A percentile compares a stretch with the other conserved stretches of the same genome.
phyloP scores from a whole-genome alignment of 2,329 filamentous ascomycete genomes.

The Beauveria medogensis region DNA sequence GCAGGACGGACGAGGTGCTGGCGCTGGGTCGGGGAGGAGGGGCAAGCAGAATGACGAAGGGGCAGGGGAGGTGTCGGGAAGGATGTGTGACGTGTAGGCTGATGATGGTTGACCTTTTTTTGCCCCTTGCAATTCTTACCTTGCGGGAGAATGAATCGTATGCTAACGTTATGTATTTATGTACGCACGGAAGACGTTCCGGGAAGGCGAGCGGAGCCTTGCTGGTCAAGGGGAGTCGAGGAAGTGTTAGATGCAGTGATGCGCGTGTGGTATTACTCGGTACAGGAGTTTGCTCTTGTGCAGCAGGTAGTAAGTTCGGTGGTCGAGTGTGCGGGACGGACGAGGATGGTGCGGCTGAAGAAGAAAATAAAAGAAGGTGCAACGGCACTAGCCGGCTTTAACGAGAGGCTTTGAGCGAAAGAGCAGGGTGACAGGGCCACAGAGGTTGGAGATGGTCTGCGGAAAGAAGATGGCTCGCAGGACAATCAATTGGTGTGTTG shows the following conservation, averaged over 20 bases:
- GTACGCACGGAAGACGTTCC: background rate
- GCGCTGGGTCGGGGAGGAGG: background rate
- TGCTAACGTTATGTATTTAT: background rate
- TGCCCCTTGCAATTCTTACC: background rate
- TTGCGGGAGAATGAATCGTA: background rate
- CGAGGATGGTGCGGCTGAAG: conserved; percentile 2
- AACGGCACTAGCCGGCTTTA: conserved; percentile 4
- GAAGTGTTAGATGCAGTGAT: background rate
- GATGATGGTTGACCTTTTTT: background rate
- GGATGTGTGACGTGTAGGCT: background rate
- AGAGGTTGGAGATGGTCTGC: background rate
- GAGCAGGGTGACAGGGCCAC: background rate
- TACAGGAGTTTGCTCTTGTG: background rate
- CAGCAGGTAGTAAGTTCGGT: background rate
- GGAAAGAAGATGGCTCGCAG: background rate
- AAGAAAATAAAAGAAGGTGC: background rate
- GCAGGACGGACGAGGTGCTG: background rate
- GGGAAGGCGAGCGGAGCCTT: background rate
- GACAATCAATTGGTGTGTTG: background rate
- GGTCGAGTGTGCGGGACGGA: background rate
- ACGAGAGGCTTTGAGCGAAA: background rate
- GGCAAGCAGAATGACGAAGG: background rate
- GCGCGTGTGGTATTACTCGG: background rate
- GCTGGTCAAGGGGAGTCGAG: background rate
- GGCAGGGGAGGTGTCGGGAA: background rate